These are phyloP conservation scores for Piper betle DNA, from an alignment of 164 flowering plant species.

Conservation along the genomic window DNA sequence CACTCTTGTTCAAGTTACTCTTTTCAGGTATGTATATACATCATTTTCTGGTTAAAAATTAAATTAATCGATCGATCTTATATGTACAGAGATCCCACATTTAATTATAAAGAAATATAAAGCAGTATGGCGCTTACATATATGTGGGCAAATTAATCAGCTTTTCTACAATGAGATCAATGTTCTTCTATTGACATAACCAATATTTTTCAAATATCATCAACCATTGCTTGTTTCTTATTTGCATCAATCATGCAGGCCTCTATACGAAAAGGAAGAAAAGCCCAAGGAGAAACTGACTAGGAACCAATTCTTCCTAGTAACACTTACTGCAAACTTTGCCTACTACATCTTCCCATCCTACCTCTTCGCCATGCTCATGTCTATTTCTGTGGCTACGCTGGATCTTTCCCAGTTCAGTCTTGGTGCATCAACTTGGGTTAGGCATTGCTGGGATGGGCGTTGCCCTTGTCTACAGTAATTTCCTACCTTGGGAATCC, in stretches of 20 bases:
- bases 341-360: conserved; percentile 75
- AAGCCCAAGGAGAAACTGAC: conserved; percentile 46
- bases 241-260: conserved; percentile 25
- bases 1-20: conserved; percentile 79
- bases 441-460: conserved; percentile 75
- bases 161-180: no score
- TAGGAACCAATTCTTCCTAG: conserved; percentile 59
- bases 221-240: no score
- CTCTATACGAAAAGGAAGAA: conserved; percentile 61
- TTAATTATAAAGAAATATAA: no score
- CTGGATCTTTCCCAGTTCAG: conserved; percentile 48
- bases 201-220: no score
- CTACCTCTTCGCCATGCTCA: conserved; percentile 63
- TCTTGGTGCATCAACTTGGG: conserved; percentile 66
- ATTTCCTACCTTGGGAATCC: conserved; percentile 67
- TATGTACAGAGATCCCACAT: no score
- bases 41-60: background rate
- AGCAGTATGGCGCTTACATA: no score
- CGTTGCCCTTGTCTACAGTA: conserved; percentile 59
- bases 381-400: conserved; percentile 76
- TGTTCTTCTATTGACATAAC: no score
- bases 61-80: background rate
- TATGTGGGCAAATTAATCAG: no score
- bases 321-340: conserved; percentile 60
- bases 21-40: conserved; percentile 42